A percentile compares a stretch with the other conserved stretches of the same genome.
Evolutionary conservation across 257 asterid species (phyloP).

Genomic region (Gentiana macrophylla): DNA sequence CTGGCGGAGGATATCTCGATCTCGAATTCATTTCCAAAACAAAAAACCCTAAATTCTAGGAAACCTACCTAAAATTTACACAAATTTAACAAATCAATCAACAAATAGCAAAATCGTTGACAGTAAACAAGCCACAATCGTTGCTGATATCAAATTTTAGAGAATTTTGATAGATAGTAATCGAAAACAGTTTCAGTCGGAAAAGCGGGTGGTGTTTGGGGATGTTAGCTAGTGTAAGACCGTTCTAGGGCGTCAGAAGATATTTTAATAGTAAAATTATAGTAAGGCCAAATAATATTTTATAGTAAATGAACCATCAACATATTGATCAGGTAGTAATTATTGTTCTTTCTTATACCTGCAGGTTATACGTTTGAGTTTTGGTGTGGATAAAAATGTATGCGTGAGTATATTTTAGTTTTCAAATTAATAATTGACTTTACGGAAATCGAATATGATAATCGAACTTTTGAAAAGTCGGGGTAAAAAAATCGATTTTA

Average conservation of each 20-base stretch:
- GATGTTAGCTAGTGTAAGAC: constrained; percentile 17
- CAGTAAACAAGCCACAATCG: constrained; percentile 16
- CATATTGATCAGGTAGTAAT: no score
- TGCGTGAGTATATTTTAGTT: no score
- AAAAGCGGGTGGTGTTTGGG: not conserved
- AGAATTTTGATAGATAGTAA: not conserved
- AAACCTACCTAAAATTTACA: constrained; percentile 14
- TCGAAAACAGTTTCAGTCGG: not conserved
- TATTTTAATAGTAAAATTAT: constrained; percentile 4
- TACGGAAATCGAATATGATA: no score
- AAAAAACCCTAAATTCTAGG: constrained; percentile 24
- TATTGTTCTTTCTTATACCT: no score
- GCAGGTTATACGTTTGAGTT: no score
- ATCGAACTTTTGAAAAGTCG: no score
- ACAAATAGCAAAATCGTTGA: constrained; percentile 16
- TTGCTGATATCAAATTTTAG: not conserved
- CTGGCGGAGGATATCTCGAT: constrained; percentile 91
- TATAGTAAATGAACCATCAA: no score
- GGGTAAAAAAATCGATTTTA: no score
- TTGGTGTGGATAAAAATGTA: no score
- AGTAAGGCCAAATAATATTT: no score
- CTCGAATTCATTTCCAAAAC: constrained; percentile 53
- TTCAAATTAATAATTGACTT: no score
- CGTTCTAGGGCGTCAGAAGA: constrained; percentile 31
- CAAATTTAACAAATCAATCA: constrained; percentile 11